A percentile compares a stretch with the other conserved stretches of the same genome.
Conservation (phyloP, 345 rosid genomes). For the Turnera subulata region DNA sequence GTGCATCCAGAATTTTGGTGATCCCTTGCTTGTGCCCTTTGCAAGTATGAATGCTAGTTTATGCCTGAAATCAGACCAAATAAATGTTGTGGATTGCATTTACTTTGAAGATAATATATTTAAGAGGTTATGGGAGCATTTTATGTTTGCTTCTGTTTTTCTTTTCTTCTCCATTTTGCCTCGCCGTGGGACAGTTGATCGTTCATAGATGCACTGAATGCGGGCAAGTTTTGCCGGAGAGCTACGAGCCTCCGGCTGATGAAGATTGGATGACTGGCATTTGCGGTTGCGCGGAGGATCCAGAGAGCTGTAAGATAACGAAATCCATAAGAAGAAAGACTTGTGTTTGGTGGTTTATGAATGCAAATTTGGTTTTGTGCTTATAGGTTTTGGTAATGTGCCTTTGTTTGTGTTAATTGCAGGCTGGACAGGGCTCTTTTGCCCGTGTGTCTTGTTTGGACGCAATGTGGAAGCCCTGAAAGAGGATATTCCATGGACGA, state of each 20-base stretch:
- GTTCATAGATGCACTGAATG: constrained; percentile 68
- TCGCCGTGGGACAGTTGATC: constrained; percentile 33
- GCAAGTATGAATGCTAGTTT: too few species aligned
- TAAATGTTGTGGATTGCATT: too few species aligned
- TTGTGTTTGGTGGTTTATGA: too few species aligned
- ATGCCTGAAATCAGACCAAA: too few species aligned
- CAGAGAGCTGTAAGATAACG: constrained; percentile 53
- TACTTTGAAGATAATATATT: too few species aligned
- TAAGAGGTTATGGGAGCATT: too few species aligned
- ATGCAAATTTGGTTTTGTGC: not conserved
- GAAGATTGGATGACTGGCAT: constrained; percentile 93
- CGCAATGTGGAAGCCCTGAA: constrained; percentile 63
- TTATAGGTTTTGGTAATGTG: not conserved
- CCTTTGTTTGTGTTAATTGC: constrained; percentile 8
- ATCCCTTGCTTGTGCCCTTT: too few species aligned
- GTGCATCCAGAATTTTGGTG: too few species aligned
- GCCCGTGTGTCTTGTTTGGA: constrained; percentile 84
- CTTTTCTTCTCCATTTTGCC: not conserved
- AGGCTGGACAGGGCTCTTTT: constrained; percentile 74
- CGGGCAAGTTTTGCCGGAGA: constrained; percentile 74
- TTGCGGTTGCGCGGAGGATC: constrained; percentile 62
- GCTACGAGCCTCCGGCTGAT: constrained; percentile 84
- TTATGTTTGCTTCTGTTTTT: too few species aligned
- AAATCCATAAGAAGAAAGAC: too few species aligned
- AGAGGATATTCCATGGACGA: constrained; percentile 68